A percentile compares a stretch with the other conserved stretches of the same genome.
These are phyloP conservation scores for Pleochaeta shiraiana DNA, from an alignment of 2,329 filamentous ascomycete genomes.

Conservation along the genomic window DNA sequence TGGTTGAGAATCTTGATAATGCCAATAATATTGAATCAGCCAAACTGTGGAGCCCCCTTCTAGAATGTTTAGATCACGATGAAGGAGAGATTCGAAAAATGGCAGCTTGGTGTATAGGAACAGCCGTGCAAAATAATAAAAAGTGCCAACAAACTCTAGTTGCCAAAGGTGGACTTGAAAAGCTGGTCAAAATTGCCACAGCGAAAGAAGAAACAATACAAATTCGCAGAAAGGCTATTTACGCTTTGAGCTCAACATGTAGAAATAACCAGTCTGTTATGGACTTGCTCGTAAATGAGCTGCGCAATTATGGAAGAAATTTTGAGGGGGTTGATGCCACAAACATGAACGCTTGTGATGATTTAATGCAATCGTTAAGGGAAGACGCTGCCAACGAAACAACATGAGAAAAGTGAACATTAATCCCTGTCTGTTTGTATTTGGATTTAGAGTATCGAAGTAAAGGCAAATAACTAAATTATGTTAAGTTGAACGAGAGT, in stretches of 20 bases:
- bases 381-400: slow-evolving; percentile 22
- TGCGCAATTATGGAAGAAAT: slow-evolving; percentile 29
- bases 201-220: slow-evolving; percentile 34
- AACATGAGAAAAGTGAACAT: too few species aligned
- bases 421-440: too few species aligned
- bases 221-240: slow-evolving; percentile 70
- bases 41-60: slow-evolving; percentile 60
- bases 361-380: slow-evolving; percentile 44
- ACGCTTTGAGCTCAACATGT: slow-evolving; percentile 66
- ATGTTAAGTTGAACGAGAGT: background rate
- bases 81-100: slow-evolving; percentile 56
- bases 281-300: slow-evolving; percentile 41
- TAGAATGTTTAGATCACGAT: slow-evolving; percentile 43
- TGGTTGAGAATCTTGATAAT: slow-evolving; percentile 86
- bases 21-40: slow-evolving; percentile 78
- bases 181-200: slow-evolving; percentile 42
- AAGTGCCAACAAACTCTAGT: slow-evolving; percentile 54
- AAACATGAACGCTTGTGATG: slow-evolving; percentile 75
- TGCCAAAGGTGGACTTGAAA: slow-evolving; percentile 43
- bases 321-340: slow-evolving; percentile 45
- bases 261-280: slow-evolving; percentile 79
- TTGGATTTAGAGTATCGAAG: too few species aligned
- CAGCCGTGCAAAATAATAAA: slow-evolving; percentile 89
- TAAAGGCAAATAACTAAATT: too few species aligned
- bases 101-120: slow-evolving; percentile 89